Evolutionary conservation across 768 basidiomycete species (phyloP).

Genomic region (Albatrellus ellisii): DNA sequence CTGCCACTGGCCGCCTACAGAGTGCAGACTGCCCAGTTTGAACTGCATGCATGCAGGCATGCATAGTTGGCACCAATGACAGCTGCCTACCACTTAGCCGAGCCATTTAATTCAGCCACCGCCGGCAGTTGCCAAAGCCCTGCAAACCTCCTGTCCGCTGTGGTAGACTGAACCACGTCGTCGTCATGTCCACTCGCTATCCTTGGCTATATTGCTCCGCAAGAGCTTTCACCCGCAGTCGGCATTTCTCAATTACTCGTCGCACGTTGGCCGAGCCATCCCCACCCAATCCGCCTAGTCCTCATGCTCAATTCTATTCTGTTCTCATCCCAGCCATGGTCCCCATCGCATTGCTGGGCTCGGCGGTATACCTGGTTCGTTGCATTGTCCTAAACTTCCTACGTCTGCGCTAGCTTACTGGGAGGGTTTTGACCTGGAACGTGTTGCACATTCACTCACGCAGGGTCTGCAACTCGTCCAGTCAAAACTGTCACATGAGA

Average conservation of each 20-base stretch:
- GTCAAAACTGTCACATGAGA: slow-evolving; percentile 53
- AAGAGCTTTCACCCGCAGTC: not conserved
- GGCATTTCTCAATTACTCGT: not conserved
- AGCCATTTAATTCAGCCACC: too few species aligned
- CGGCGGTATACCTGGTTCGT: slow-evolving; percentile 63
- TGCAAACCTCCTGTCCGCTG: too few species aligned
- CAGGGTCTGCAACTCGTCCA: slow-evolving; percentile 60
- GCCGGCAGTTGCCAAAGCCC: too few species aligned
- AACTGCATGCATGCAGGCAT: too few species aligned
- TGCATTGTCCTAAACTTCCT: slow-evolving; percentile 1
- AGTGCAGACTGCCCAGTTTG: too few species aligned
- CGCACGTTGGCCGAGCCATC: too few species aligned
- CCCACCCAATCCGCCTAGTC: slow-evolving; percentile 23
- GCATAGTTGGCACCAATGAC: too few species aligned
- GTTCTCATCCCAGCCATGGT: slow-evolving; percentile 65
- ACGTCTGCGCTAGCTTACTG: not conserved
- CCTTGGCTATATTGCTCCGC: too few species aligned
- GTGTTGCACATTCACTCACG: not conserved
- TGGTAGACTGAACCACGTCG: too few species aligned
- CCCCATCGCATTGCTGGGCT: slow-evolving; percentile 65
- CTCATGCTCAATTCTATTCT: slow-evolving; percentile 57
- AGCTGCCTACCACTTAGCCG: too few species aligned
- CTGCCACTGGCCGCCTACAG: too few species aligned
- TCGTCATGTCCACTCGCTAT: too few species aligned
- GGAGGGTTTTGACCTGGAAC: slow-evolving; percentile 1